phyloP scores from a whole-genome alignment of 768 basidiomycete species.

The Chalciporus piperatus region DNA sequence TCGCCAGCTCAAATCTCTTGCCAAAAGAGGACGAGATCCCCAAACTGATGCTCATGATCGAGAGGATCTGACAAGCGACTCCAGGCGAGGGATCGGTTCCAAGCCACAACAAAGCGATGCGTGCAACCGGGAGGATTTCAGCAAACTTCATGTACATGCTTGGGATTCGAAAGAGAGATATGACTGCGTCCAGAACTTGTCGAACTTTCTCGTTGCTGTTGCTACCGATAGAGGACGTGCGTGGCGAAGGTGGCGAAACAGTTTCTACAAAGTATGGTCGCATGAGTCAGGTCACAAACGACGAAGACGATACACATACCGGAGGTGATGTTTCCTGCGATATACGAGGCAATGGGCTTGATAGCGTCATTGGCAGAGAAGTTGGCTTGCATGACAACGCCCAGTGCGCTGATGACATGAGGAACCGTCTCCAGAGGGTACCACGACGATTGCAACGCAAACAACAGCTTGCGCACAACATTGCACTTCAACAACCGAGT shows the following conservation, averaged over 20 bases:
- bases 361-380: constrained; percentile 73
- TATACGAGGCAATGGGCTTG: constrained; percentile 82
- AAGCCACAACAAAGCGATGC: constrained; percentile 76
- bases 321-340: constrained; percentile 76
- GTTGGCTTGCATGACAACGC: constrained; percentile 56
- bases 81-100: constrained; percentile 66
- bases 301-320: constrained; percentile 38
- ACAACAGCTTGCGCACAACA: constrained; percentile 74
- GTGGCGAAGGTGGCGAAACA: constrained; percentile 8
- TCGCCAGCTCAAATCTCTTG: constrained; percentile 80
- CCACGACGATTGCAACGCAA: constrained; percentile 77
- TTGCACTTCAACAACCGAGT: constrained; percentile 70
- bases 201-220: constrained; percentile 57
- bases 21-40: constrained; percentile 59
- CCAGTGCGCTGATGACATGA: constrained; percentile 58
- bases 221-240: constrained; percentile 8
- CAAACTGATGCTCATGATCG: constrained; percentile 56
- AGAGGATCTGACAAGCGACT: constrained; percentile 58
- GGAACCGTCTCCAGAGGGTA: constrained; percentile 52
- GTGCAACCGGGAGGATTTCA: constrained; percentile 69
- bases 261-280: constrained; percentile 1
- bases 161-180: constrained; percentile 57
- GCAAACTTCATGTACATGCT: constrained; percentile 68
- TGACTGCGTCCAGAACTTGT: constrained; percentile 62
- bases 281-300: neutral